Evolutionary conservation across 306 rosid species (phyloP).

Genomic region (Vigna trinervia): DNA sequence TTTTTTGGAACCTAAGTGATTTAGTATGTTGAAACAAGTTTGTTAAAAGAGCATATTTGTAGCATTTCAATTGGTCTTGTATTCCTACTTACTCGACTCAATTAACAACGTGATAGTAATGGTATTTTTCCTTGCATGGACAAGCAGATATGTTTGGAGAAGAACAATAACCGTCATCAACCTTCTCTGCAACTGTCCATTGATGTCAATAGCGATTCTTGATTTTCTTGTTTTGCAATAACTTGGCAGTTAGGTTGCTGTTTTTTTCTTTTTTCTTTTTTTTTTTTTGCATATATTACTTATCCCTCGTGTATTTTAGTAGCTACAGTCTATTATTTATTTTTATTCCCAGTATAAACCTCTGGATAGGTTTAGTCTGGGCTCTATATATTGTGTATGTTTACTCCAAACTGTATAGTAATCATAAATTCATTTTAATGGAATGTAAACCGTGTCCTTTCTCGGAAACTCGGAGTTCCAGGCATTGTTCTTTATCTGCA

Average conservation of each 20-base stretch:
- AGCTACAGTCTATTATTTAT: constrained; percentile 20
- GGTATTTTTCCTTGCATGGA: constrained; percentile 37
- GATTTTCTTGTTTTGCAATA: constrained; percentile 41
- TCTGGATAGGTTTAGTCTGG: constrained; percentile 31
- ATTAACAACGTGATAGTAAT: constrained; percentile 23
- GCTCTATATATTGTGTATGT: constrained; percentile 34
- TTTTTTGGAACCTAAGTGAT: not conserved
- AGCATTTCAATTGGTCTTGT: not conserved
- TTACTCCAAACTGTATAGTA: constrained; percentile 39
- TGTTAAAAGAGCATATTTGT: not conserved
- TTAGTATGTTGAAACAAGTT: not conserved
- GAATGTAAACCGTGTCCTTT: constrained; percentile 41
- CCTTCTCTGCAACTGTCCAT: constrained; percentile 45
- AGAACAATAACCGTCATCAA: constrained; percentile 55
- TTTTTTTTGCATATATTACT: constrained; percentile 44
- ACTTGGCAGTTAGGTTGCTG: constrained; percentile 14
- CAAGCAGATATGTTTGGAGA: constrained; percentile 78
- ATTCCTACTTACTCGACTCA: constrained; percentile 5
- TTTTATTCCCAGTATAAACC: constrained; percentile 41
- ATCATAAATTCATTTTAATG: constrained; percentile 37
- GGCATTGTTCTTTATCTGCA: constrained; percentile 3
- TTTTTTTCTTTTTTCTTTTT: constrained; percentile 15
- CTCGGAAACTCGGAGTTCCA: constrained; percentile 28
- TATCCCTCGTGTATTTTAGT: constrained; percentile 47
- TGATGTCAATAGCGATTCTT: constrained; percentile 48